Evolutionary conservation across 1,284 basidiomycete species (phyloP).

Genomic region (Chalciporus piperatoides): DNA sequence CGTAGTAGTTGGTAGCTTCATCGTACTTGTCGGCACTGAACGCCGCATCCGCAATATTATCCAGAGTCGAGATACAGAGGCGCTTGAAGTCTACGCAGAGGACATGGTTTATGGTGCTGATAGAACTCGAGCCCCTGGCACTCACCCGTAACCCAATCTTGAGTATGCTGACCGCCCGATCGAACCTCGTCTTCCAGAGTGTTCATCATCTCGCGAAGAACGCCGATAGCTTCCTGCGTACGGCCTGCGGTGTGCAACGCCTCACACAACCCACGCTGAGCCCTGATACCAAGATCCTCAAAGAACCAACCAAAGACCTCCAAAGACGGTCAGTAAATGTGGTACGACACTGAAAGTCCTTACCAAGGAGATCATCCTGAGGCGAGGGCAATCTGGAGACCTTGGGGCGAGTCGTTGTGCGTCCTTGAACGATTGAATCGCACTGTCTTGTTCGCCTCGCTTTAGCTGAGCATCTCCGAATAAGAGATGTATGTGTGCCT

Average conservation of each 20-base stretch:
- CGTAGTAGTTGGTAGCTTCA: slow-evolving; percentile 2
- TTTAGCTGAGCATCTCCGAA: too few species aligned
- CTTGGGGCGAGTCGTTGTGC: too few species aligned
- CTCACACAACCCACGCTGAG: neutral
- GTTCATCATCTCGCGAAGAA: neutral
- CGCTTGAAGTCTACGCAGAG: neutral
- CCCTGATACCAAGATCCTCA: neutral
- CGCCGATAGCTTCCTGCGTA: neutral
- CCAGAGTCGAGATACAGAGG: neutral
- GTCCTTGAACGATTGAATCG: too few species aligned
- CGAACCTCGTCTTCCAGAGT: neutral
- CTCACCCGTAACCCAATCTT: neutral
- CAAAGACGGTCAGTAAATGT: too few species aligned
- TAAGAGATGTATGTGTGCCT: too few species aligned
- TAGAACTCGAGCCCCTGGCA: too few species aligned
- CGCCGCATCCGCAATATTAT: neutral
- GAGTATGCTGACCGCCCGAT: neutral
- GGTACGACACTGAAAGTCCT: too few species aligned
- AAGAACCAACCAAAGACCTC: neutral
- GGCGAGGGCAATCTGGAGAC: too few species aligned
- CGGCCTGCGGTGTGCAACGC: neutral
- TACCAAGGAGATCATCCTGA: too few species aligned
- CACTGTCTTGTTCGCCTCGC: too few species aligned
- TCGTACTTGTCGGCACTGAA: neutral
- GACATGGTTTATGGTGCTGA: too few species aligned